Evolutionary conservation across 352 stramenopile species (phyloP), one percentile per base, ranked within the genome.

Genomic region (Phytophthora uliginosa): DNA sequence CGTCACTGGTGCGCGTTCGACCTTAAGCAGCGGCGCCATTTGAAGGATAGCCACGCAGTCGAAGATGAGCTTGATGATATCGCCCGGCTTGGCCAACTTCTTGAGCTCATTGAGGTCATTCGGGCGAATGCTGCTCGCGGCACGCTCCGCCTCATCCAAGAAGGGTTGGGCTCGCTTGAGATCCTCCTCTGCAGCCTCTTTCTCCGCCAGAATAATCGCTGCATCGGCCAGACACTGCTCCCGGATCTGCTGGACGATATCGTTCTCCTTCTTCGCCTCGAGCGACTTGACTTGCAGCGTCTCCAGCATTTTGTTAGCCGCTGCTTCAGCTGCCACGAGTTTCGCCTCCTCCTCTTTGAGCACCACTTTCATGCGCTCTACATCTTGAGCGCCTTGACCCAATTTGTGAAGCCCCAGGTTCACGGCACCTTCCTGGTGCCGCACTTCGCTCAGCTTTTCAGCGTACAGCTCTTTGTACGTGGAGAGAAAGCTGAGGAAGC

Each of bases 11-110:
- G 78, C 61, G 15, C 86, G 85, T 66, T 95, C 86, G 0, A 94
- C 76, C 61, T 92, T 92, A 17, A 91, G 65, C 48, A 98, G 60
- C 18, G 88, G 90, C 50, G 85, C 85, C 86, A 97, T 97, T 63
- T 97, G 91, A 55, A 98, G 70, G 15, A 98, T 83, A 8, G 83
- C 80, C 0, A 98, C 94, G 61, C 91, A 95, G 78, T 98, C 94
- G 63, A 98, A 98, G 54, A 98, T 97, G 6, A 98, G 76, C 50
- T 97, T 97, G 78, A 98, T 98, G 51, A 98, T 95, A 58, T 98
- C 91, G 0, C 87, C 87, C 0, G 94, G 93, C 66, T 97, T 98
- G 7, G 88, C 82, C 13, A 98, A 77, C 57, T 97, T 98, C 73
- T 98, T 98, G 20, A 98, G 77, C 66, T 98, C 94, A 66, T 96